Conservation (phyloP, 257 asterid genomes). For the Leonotis leonurus region DNA sequence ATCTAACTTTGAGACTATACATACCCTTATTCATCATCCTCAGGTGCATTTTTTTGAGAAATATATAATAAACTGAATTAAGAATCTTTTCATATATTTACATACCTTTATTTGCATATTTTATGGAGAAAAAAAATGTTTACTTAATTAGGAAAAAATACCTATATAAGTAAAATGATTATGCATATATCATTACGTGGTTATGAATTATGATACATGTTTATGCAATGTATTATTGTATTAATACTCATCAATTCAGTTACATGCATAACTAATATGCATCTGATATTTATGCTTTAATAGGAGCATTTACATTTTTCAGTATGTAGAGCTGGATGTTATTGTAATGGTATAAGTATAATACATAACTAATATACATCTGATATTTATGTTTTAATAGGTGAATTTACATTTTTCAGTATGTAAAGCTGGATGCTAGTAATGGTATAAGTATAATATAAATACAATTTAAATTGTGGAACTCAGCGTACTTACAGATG, state of each 20-base stretch:
- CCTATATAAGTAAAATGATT: no score
- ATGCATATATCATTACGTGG: neutral
- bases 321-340: neutral
- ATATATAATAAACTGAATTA: neutral
- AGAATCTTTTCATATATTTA: no score
- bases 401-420: no score
- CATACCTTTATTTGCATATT: neutral
- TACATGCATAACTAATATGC: neutral
- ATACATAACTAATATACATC: no score
- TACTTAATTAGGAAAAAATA: neutral
- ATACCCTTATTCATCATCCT: neutral
- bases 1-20: neutral
- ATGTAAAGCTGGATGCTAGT: no score
- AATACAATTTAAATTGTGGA: no score
- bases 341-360: neutral
- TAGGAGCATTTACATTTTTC: neutral
- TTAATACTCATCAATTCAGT: neutral
- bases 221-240: neutral
- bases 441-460: no score
- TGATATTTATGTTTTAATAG: no score
- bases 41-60: no score
- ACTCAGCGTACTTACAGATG: neutral
- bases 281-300: neutral
- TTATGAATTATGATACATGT: neutral
- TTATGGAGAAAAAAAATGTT: neutral